A percentile compares a stretch with the other conserved stretches of the same genome.
Evolutionary conservation across 176 grass and related monocot species (phyloP).

Genomic region (Avena eriantha): DNA sequence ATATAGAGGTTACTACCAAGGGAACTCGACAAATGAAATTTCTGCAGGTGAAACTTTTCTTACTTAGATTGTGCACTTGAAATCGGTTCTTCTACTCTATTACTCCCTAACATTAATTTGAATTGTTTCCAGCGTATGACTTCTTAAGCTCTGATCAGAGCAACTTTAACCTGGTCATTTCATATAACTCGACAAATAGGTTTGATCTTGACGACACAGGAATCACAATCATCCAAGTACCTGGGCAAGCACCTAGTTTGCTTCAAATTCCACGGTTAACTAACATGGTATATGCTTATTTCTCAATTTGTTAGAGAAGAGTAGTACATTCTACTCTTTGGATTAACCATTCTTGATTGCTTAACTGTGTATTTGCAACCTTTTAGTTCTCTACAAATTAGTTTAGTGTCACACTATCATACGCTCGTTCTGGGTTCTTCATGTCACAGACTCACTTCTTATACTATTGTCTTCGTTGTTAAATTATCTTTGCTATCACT

Average conservation of each 20-base stretch:
- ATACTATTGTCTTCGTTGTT: background rate
- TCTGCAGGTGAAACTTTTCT: slow-evolving; percentile 43
- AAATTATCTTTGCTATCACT: slow-evolving; percentile 19
- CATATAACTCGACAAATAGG: slow-evolving; percentile 48
- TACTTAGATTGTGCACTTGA: background rate
- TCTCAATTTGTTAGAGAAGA: slow-evolving; percentile 4
- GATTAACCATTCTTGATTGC: slow-evolving; percentile 6
- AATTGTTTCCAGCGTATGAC: slow-evolving; percentile 56
- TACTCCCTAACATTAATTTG: slow-evolving; percentile 25
- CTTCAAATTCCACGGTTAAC: slow-evolving; percentile 41
- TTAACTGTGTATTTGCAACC: background rate
- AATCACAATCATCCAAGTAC: background rate
- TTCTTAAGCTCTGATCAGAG: slow-evolving; percentile 55
- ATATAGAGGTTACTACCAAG: slow-evolving; percentile 46
- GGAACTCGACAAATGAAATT: slow-evolving; percentile 43
- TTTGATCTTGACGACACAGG: background rate
- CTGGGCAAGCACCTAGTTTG: background rate
- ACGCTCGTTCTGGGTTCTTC: slow-evolving; percentile 20
- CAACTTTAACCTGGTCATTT: slow-evolving; percentile 55
- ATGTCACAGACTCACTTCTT: background rate
- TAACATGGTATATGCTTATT: slow-evolving; percentile 57
- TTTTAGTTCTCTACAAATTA: slow-evolving; percentile 23
- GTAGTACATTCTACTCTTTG: background rate
- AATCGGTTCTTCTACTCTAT: slow-evolving; percentile 16
- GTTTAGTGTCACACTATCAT: background rate